Conservation (phyloP, 495 filamentous ascomycete genomes). For the Aspergillus wentii region DNA sequence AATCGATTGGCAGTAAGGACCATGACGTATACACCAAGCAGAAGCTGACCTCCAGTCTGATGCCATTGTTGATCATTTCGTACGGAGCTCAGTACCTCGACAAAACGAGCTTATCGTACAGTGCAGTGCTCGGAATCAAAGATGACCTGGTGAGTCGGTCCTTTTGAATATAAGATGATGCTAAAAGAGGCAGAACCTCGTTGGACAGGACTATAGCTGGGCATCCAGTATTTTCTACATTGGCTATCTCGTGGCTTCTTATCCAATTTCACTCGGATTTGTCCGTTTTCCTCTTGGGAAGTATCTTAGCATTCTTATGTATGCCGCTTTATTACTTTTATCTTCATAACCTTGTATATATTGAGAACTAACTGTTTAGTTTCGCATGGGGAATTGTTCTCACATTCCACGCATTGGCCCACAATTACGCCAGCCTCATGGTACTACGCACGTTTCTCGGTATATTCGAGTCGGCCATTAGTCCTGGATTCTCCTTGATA, state of each 20-base stretch:
- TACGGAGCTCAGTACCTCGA: too few species aligned
- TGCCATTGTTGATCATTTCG: too few species aligned
- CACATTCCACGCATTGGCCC: slow-evolving; percentile 39
- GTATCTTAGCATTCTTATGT: slow-evolving; percentile 13
- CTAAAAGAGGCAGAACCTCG: slow-evolving; percentile 28
- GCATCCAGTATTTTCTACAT: slow-evolving; percentile 11
- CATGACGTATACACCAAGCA: too few species aligned
- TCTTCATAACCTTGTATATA: neutral
- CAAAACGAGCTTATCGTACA: too few species aligned
- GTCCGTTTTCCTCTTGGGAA: slow-evolving; percentile 9
- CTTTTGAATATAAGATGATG: too few species aligned
- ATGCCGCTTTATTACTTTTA: neutral
- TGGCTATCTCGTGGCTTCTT: slow-evolving; percentile 12
- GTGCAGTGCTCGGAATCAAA: too few species aligned
- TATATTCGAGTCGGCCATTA: slow-evolving; percentile 39
- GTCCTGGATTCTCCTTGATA: slow-evolving; percentile 14
- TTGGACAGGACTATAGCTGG: slow-evolving; percentile 46
- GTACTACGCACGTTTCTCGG: slow-evolving; percentile 43
- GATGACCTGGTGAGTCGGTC: too few species aligned
- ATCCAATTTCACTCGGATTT: slow-evolving; percentile 29
- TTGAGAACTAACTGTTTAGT: slow-evolving; percentile 7
- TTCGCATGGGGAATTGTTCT: slow-evolving; percentile 38
- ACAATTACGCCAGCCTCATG: slow-evolving; percentile 41
- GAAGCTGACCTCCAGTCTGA: too few species aligned
- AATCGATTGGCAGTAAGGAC: too few species aligned